Percentiles rank a stretch among this genome's conserved stretches.
Evolutionary conservation across 768 basidiomycete species (phyloP).

Genomic region (Multifurca ochricompacta): DNA sequence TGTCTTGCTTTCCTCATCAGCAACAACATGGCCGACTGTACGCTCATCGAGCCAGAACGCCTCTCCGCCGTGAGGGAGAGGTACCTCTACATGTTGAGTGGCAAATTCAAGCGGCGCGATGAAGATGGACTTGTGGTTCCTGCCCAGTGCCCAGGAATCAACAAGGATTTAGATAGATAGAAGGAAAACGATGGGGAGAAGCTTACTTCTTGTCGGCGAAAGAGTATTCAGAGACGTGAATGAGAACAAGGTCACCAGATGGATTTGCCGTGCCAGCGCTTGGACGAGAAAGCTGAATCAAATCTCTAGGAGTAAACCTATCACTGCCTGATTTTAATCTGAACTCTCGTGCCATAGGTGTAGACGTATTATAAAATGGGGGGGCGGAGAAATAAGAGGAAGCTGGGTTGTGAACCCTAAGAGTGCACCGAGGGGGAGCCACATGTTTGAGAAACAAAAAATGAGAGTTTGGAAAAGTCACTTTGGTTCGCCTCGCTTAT

Average conservation of each 20-base stretch:
- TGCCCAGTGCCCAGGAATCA: conserved; percentile 31
- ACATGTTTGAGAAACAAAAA: conserved; percentile 36
- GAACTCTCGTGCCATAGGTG: conserved; percentile 33
- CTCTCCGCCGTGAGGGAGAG: conserved; percentile 62
- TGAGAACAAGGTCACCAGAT: conserved; percentile 58
- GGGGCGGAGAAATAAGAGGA: conserved; percentile 30
- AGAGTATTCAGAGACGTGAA: conserved; percentile 61
- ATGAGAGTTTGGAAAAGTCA: too few relatives aligned
- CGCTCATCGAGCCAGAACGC: conserved; percentile 70
- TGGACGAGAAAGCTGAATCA: conserved; percentile 63
- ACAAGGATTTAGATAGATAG: background rate
- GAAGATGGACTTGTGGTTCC: conserved; percentile 63
- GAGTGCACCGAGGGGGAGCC: conserved; percentile 42
- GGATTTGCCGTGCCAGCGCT: conserved; percentile 58
- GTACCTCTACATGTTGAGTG: conserved; percentile 44
- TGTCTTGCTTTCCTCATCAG: conserved; percentile 39
- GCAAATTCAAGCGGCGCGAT: conserved; percentile 50
- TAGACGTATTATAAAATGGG: conserved; percentile 22
- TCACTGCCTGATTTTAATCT: conserved; percentile 49
- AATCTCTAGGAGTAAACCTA: conserved; percentile 62
- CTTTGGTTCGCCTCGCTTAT: conserved; percentile 45
- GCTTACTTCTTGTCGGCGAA: conserved; percentile 68
- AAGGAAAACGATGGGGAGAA: background rate
- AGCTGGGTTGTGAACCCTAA: conserved; percentile 50
- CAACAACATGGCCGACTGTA: conserved; percentile 64